Base-by-base conservation (phyloP, 1,139 yeast genomes). In the Geotrichum restrictum region DNA sequence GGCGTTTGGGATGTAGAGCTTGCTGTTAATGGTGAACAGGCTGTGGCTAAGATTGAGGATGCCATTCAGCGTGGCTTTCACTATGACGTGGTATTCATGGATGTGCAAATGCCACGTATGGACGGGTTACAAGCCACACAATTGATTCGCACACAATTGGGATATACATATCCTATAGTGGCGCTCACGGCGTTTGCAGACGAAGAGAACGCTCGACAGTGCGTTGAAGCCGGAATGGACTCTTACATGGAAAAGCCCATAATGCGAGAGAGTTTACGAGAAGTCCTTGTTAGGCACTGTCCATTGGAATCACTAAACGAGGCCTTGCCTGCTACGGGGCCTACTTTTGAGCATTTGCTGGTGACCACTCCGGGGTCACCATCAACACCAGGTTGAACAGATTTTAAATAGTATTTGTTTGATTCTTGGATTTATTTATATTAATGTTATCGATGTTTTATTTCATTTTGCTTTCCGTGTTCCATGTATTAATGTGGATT, bases 71-170 rank as follows among this genome's bases (percentile, higher is more conserved):
- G 64, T 14, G 68, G 71, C 2, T 53, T 61, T 4, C 63, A 60
- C 40, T 88, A 76, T 66, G 93, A 86, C 62, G 70, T 93, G 50
- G 80, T 93, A 6, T 86, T 93, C 64, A 91, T 93, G 98, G 98
- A 93, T 70, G 88, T 93, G 51, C 96, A 91, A 68, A 93, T 93
- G 98, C 98, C 98, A 2, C 82, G 80, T 60, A 77, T 88, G 60
- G 95, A 89, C 68, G 98, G 98, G 1, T 71, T 91, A 42, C 75
- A 82, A 33, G 95, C 98, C 1, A 88, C 97, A 0, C 78, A 75
- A 60, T 74, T 78, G 66, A 86, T 93, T 42, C 75, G 96, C 48
- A 72, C 77, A 27, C 82, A 83, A 48, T 70, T 87, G 54, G 77
- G 79, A 2, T 89, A 79, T 65, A 71, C 72, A 0, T 78, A 79